These are phyloP conservation scores for Phialophora macrospora DNA, from an alignment of 2,329 filamentous ascomycete genomes.

Conservation along the genomic window DNA sequence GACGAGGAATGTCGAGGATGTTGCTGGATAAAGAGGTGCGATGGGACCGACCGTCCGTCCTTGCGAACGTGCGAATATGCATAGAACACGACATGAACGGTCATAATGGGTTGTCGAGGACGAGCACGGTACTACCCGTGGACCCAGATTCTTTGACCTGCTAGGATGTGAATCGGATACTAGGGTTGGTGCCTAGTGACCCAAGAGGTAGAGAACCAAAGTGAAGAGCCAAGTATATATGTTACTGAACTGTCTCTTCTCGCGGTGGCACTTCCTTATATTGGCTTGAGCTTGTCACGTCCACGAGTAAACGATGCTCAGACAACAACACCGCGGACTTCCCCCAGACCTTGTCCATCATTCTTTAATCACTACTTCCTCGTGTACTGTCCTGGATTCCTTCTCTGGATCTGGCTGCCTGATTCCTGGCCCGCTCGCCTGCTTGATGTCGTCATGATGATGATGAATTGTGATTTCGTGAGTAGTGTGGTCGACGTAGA, in stretches of 20 bases:
- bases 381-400: background rate
- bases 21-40: constrained; percentile 27
- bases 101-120: no score
- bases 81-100: background rate
- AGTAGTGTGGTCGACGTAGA: no score
- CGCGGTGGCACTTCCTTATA: background rate
- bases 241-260: background rate
- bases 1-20: constrained; percentile 35
- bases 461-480: background rate
- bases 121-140: no score
- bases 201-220: no score
- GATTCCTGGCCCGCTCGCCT: background rate
- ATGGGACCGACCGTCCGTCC: background rate
- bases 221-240: background rate
- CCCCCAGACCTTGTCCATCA: background rate
- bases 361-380: background rate
- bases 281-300: background rate
- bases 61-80: background rate
- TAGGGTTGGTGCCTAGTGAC: no score
- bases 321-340: background rate
- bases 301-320: background rate
- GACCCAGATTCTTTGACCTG: no score
- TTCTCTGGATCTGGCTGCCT: background rate
- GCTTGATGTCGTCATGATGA: background rate
- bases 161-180: no score